These are phyloP conservation scores for Marasmius oreades DNA, from an alignment of 1,284 basidiomycete species.

Conservation along the genomic window DNA sequence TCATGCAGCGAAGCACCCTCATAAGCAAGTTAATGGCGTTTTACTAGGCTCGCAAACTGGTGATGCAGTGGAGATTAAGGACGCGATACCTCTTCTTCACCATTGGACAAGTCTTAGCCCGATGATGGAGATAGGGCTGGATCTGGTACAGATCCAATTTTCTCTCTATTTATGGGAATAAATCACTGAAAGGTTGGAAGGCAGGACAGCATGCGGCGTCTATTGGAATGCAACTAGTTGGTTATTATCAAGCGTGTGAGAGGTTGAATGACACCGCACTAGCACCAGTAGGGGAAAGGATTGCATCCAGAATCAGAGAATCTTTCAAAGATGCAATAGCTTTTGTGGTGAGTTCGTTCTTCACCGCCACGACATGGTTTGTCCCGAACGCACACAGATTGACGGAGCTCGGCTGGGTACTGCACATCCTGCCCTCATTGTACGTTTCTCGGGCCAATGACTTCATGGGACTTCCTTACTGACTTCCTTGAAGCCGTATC, in stretches of 20 bases:
- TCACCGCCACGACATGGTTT: slow-evolving; percentile 1
- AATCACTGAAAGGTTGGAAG: slow-evolving; percentile 29
- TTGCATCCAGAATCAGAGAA: slow-evolving; percentile 48
- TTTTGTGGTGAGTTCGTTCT: slow-evolving; percentile 47
- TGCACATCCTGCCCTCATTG: slow-evolving; percentile 11
- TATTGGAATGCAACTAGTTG: slow-evolving; percentile 48
- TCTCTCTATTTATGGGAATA: slow-evolving; percentile 1
- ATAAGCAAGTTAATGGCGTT: slow-evolving; percentile 65
- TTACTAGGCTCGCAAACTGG: slow-evolving; percentile 47
- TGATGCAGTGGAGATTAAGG: slow-evolving; percentile 43
- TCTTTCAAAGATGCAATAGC: slow-evolving; percentile 56
- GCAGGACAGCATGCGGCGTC: slow-evolving; percentile 53
- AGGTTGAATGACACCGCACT: slow-evolving; percentile 53
- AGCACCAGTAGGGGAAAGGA: slow-evolving; percentile 60
- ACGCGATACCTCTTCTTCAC: slow-evolving; percentile 72
- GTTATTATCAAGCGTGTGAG: slow-evolving; percentile 72
- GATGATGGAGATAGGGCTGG: slow-evolving; percentile 78
- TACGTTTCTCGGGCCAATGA: not conserved
- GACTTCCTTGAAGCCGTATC: slow-evolving; percentile 39
- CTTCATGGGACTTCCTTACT: not conserved
- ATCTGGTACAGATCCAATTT: slow-evolving; percentile 49
- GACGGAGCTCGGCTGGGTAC: slow-evolving; percentile 38
- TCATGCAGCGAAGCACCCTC: slow-evolving; percentile 72
- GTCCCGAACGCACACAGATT: slow-evolving; percentile 34
- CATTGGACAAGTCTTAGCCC: slow-evolving; percentile 76